Evolutionary conservation across 192 early-diverging fungal species (phyloP).

Genomic region (Geosiphon pyriformis): DNA sequence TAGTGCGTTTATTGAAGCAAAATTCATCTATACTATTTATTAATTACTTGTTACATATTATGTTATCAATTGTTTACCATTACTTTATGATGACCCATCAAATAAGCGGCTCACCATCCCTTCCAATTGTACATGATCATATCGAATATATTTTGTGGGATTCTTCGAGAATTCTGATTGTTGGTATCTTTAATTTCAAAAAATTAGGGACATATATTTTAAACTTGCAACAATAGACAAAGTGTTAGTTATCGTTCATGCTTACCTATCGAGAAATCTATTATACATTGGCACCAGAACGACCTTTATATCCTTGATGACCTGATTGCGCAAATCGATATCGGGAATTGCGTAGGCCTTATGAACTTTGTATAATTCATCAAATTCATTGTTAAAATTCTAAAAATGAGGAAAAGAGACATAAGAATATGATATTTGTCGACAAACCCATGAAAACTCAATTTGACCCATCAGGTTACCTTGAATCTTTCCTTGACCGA

Average conservation of each 20-base stretch:
- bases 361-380: constrained; percentile 63
- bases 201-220: too few species aligned
- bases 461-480: constrained; percentile 28
- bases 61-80: too few species aligned
- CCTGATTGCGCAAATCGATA: constrained; percentile 58
- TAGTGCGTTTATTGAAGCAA: too few species aligned
- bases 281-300: constrained; percentile 75
- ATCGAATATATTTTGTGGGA: constrained; percentile 76
- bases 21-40: too few species aligned
- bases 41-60: too few species aligned
- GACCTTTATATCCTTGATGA: constrained; percentile 67
- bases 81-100: constrained; percentile 20
- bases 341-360: constrained; percentile 76
- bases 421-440: not conserved
- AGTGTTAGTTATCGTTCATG: constrained; percentile 25
- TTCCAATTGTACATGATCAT: constrained; percentile 61
- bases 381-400: constrained; percentile 81
- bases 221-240: not conserved
- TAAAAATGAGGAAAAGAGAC: constrained; percentile 29
- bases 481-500: constrained; percentile 82
- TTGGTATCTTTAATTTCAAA: constrained; percentile 49
- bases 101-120: constrained; percentile 66
- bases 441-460: not conserved
- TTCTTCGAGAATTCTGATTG: constrained; percentile 77
- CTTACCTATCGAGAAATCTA: constrained; percentile 67